Base-by-base conservation (phyloP, 2,329 filamentous ascomycete species). In the Metarhizium sp. region DNA sequence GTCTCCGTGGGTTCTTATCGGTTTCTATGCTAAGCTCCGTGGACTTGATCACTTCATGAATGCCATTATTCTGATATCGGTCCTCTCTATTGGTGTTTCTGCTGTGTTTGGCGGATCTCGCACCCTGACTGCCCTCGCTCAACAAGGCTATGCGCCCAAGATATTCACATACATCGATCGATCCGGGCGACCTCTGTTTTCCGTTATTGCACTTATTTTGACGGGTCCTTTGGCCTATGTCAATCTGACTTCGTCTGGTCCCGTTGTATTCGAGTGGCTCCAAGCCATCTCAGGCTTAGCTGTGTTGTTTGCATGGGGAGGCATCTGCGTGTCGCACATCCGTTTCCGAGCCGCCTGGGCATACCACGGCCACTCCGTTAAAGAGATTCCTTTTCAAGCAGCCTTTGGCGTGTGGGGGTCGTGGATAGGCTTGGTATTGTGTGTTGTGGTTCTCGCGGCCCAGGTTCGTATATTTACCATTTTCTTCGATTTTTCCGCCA, bases 381-480 rank as follows among this genome's bases (percentile, higher is more conserved):
- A 86, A n/a, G 82, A 85, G 63, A 78, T 89, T 4, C 81, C 85
- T 1, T 89, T 85, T 73, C 69, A 70, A 43, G 81, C 83, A 18
- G 70, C 77, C 51, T 76, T 79, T 50, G 86, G 86, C 55, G 73
- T 86, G 7, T 72, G 67, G 2, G 86, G 86, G 20, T 87, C 83
- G 0, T 87, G 75, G 67, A 43, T 87, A 14, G 85, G 85, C 20
- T 72, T 88, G 10, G 52, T 63, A 51, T 73, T 88, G 52, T 81
- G 80, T 63, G 58, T 76, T 34, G 57, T 84, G 32, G 76, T 80
- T 34, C 67, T 83, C 32, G 66, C 77, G 18, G 80, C 80, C 45
- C 77, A 78, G 66, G 66, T 73, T 36, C 34, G n/a, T 43, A 18
- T 6, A 18, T 43, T 16, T n/a, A n/a, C 40, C 40, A 43, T 43